Percentiles rank a stretch among this genome's conserved stretches.
These are phyloP conservation scores for Candida qinlingensis DNA, from an alignment of 805 yeast genomes.

Conservation along the genomic window DNA sequence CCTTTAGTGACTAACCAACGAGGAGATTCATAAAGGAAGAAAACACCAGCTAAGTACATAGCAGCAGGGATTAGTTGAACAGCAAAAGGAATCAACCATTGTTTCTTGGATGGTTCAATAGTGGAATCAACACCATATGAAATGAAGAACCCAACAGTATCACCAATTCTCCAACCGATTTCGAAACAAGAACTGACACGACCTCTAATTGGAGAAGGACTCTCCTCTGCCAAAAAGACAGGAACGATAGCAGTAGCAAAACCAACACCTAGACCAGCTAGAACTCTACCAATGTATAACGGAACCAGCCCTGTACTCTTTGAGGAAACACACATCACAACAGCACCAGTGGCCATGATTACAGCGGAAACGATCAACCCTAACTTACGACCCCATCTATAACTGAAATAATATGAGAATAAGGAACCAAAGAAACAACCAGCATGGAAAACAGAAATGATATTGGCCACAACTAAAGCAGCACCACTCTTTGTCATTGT, in stretches of 20 bases:
- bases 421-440: slow-evolving; percentile 47
- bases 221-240: slow-evolving; percentile 41
- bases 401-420: slow-evolving; percentile 38
- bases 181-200: slow-evolving; percentile 42
- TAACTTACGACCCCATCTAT: slow-evolving; percentile 33
- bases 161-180: slow-evolving; percentile 37
- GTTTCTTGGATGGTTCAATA: slow-evolving; percentile 28
- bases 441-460: slow-evolving; percentile 46
- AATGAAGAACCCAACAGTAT: slow-evolving; percentile 18
- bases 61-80: slow-evolving; percentile 42
- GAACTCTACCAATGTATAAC: slow-evolving; percentile 48
- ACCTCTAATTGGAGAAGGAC: slow-evolving; percentile 44
- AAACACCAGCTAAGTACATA: slow-evolving; percentile 33
- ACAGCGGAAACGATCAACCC: slow-evolving; percentile 37
- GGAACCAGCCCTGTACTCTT: slow-evolving; percentile 34
- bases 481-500: slow-evolving; percentile 24
- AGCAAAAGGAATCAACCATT: slow-evolving; percentile 47
- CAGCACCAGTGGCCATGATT: slow-evolving; percentile 39
- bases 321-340: slow-evolving; percentile 30
- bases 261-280: slow-evolving; percentile 47
- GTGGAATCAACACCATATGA: slow-evolving; percentile 15
- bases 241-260: slow-evolving; percentile 47
- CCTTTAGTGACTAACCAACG: slow-evolving; percentile 35
- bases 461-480: slow-evolving; percentile 31
- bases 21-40: slow-evolving; percentile 41